Conservation (phyloP, 2,329 filamentous ascomycete genomes). For the Ramularia endophylla region DNA sequence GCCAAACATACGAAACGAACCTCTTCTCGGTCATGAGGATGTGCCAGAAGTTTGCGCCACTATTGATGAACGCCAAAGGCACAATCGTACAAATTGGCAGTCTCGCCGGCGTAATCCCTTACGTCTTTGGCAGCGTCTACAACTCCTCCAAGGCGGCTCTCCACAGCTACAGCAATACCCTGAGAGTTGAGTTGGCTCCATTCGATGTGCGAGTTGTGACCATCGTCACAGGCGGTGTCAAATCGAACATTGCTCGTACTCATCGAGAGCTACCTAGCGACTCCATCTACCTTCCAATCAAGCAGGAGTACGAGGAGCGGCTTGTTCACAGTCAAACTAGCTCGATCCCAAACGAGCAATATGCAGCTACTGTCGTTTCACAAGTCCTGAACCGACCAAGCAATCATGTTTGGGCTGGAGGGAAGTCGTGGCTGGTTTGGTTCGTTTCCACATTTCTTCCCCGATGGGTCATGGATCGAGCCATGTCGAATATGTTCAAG, state of each 20-base stretch:
- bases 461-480: conserved; percentile 31
- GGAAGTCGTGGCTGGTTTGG: conserved; percentile 45
- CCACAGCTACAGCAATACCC: conserved; percentile 52
- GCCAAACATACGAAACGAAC: conserved; percentile 48
- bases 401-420: conserved; percentile 49
- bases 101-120: conserved; percentile 40
- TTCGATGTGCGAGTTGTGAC: conserved; percentile 44
- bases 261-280: conserved; percentile 42
- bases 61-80: conserved; percentile 42
- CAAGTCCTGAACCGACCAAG: conserved; percentile 41
- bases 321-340: conserved; percentile 50
- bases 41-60: conserved; percentile 51
- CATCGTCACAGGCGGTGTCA: conserved; percentile 55
- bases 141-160: conserved; percentile 56
- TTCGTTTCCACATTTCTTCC: conserved; percentile 46
- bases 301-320: conserved; percentile 46
- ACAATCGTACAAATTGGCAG: conserved; percentile 43
- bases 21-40: conserved; percentile 54
- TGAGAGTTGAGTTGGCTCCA: conserved; percentile 52
- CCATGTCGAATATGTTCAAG: conserved; percentile 49
- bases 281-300: conserved; percentile 49
- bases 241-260: conserved; percentile 52
- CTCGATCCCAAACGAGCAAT: conserved; percentile 47
- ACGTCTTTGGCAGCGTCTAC: conserved; percentile 43
- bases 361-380: conserved; percentile 50